Evolutionary conservation across 495 filamentous ascomycete genomes (phyloP).

Genomic region (Penicillium goetzii): DNA sequence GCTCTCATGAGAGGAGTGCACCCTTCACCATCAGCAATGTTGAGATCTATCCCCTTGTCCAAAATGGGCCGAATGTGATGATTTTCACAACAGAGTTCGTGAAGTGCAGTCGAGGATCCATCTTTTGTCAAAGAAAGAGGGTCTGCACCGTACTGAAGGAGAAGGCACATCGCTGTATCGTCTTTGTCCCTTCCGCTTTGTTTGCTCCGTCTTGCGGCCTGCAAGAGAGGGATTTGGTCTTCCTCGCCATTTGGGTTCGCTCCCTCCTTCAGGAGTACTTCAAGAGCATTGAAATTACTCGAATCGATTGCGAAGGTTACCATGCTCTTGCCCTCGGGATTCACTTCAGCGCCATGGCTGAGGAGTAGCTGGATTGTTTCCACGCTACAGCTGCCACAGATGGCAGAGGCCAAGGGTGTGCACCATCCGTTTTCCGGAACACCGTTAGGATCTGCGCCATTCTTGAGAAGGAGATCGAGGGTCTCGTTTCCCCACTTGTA

Average conservation of each 20-base stretch:
- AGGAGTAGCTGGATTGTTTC: not conserved
- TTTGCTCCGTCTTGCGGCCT: not conserved
- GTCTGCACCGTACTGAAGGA: not conserved
- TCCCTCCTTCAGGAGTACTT: not conserved
- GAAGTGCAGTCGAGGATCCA: not conserved
- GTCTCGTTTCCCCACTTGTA: not conserved
- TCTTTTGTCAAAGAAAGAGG: not conserved
- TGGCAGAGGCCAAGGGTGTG: not conserved
- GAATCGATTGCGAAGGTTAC: not conserved
- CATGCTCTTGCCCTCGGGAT: not conserved
- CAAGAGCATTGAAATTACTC: not conserved
- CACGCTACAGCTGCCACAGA: not conserved
- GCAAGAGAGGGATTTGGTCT: not conserved
- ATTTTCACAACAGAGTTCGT: not conserved
- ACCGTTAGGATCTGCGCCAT: not conserved
- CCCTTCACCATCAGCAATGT: not conserved
- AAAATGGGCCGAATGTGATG: not conserved
- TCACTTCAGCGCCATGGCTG: not conserved
- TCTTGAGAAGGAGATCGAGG: not conserved
- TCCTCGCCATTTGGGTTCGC: not conserved
- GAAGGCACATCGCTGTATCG: not conserved
- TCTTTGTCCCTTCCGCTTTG: not conserved
- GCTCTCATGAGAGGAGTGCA: not conserved
- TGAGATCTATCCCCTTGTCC: not conserved
- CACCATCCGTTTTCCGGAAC: not conserved